Conservation (phyloP, 805 yeast species). For the Candida anglica region DNA sequence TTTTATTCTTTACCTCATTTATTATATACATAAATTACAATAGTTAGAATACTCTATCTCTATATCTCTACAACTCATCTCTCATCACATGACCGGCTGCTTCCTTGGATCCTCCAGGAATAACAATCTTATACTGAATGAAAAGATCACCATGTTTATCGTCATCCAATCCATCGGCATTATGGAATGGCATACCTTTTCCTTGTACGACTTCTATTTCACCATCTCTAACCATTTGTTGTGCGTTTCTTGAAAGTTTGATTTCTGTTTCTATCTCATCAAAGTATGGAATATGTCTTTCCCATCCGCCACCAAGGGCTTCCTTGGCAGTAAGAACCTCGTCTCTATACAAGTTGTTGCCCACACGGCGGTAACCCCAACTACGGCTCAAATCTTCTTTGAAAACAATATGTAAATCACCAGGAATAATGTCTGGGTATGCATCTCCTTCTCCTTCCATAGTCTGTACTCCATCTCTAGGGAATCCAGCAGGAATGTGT, state of each 20-base stretch:
- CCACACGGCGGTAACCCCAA: conserved; percentile 84
- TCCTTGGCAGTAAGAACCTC: conserved; percentile 73
- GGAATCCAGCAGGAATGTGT: conserved; percentile 66
- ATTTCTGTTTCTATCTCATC: conserved; percentile 53
- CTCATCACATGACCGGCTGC: conserved; percentile 6
- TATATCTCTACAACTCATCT: conserved; percentile 20
- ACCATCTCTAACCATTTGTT: conserved; percentile 51
- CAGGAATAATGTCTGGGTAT: conserved; percentile 77
- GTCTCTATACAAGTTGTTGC: conserved; percentile 69
- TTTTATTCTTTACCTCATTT: too few relatives aligned
- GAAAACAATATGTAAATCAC: conserved; percentile 66
- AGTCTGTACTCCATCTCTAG: conserved; percentile 53
- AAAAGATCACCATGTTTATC: conserved; percentile 48
- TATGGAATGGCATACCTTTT: conserved; percentile 78
- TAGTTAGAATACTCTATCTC: too few relatives aligned
- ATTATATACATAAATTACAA: too few relatives aligned
- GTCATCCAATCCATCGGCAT: conserved; percentile 23
- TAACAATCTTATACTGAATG: conserved; percentile 46
- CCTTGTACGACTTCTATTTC: conserved; percentile 69
- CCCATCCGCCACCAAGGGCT: conserved; percentile 80
- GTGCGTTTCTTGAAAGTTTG: conserved; percentile 38
- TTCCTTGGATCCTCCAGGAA: conserved; percentile 15
- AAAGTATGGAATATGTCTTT: conserved; percentile 58
- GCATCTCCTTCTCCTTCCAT: conserved; percentile 79
- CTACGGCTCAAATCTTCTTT: conserved; percentile 53